A percentile compares a stretch with the other conserved stretches of the same genome.
These are phyloP conservation scores for Anthostomella pinea DNA, from an alignment of 2,329 filamentous ascomycete genomes.

Conservation along the genomic window DNA sequence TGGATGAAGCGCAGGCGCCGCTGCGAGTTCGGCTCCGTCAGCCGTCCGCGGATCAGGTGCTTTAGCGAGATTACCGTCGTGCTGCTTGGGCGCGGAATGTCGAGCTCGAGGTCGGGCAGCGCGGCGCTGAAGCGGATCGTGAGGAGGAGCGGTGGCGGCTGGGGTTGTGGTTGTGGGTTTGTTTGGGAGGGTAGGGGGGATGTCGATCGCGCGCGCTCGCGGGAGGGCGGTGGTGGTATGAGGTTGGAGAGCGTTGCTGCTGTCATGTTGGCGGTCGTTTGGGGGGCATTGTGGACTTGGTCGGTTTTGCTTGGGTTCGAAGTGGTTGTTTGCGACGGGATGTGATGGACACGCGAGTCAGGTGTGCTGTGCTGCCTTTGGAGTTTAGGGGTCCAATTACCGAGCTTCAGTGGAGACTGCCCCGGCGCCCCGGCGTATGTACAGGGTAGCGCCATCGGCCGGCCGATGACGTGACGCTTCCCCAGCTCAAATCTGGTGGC, in stretches of 20 bases:
- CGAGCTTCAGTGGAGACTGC: conserved; percentile 1
- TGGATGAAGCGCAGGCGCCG: conserved; percentile 86
- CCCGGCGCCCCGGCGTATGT: no score
- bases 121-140: conserved; percentile 89
- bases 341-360: no score
- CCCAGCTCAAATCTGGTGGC: no score
- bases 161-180: conserved; percentile 10
- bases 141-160: conserved; percentile 57
- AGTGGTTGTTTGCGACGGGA: not conserved
- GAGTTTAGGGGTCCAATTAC: no score
- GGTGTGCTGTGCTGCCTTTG: no score
- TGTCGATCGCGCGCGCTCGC: no score
- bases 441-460: conserved; percentile 13
- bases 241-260: conserved; percentile 2
- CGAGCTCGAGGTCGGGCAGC: conserved; percentile 77
- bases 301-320: not conserved
- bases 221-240: conserved; percentile 9
- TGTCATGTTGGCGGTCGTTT: conserved; percentile 4
- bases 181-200: no score
- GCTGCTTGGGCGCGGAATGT: conserved; percentile 63
- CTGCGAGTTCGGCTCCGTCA: conserved; percentile 59
- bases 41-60: conserved; percentile 71
- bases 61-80: conserved; percentile 79
- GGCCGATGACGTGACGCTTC: conserved; percentile 17
- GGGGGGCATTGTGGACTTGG: conserved; percentile 8